These are phyloP conservation scores for Fusarium heterosporum DNA, from an alignment of 2,329 filamentous ascomycete genomes.

Conservation along the genomic window DNA sequence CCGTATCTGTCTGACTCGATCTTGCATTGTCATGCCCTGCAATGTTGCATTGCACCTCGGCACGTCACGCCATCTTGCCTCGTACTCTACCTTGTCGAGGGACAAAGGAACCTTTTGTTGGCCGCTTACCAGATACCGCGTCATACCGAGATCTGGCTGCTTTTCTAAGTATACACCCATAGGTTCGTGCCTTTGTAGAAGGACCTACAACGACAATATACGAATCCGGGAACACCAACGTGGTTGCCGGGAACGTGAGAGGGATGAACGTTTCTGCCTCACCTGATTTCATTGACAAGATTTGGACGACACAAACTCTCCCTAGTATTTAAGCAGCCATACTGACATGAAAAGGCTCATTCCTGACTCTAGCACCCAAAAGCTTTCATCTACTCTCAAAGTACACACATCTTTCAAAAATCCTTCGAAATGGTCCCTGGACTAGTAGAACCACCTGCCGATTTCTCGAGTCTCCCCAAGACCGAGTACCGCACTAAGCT, in stretches of 20 bases:
- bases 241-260: too few species aligned
- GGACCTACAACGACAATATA: too few species aligned
- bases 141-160: neutral
- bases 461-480: conserved; percentile 3
- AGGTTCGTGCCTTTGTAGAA: neutral
- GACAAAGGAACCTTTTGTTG: neutral
- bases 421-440: neutral
- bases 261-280: too few species aligned
- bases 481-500: conserved; percentile 4
- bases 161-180: neutral
- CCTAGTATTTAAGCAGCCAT: too few species aligned
- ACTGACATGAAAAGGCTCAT: too few species aligned
- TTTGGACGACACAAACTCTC: too few species aligned
- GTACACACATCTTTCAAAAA: neutral
- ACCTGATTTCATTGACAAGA: too few species aligned
- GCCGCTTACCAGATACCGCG: neutral
- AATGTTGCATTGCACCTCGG: neutral
- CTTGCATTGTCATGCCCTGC: neutral
- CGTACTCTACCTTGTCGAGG: neutral
- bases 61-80: neutral
- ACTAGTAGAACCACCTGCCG: neutral
- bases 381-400: neutral
- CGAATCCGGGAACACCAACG: too few species aligned
- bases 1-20: neutral
- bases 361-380: too few species aligned